Evolutionary conservation across 352 stramenopile species (phyloP).

Genomic region (Phytophthora idaei): DNA sequence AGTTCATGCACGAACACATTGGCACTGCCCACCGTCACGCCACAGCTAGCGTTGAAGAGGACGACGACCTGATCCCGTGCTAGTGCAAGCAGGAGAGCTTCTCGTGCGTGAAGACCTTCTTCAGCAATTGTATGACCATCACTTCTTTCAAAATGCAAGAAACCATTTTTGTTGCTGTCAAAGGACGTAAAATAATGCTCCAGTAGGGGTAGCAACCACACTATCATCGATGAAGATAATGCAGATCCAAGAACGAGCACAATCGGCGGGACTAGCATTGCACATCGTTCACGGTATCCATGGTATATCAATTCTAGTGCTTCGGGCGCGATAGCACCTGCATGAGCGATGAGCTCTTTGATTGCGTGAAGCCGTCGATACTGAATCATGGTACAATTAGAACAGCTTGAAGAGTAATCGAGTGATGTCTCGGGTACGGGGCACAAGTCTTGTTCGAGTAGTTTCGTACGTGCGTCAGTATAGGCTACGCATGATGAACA

Average conservation of each 20-base stretch:
- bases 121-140: slow-evolving; percentile 1
- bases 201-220: slow-evolving; percentile 21
- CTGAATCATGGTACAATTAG: slow-evolving; percentile 19
- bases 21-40: slow-evolving; percentile 33
- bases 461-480: background rate
- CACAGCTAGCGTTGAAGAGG: slow-evolving; percentile 42
- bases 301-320: slow-evolving; percentile 36
- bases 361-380: slow-evolving; percentile 18
- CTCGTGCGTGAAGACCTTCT: slow-evolving; percentile 5
- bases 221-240: slow-evolving; percentile 3
- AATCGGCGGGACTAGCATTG: slow-evolving; percentile 18
- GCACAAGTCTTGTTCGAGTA: background rate
- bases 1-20: slow-evolving; percentile 42
- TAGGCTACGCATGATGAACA: slow-evolving; percentile 19
- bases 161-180: slow-evolving; percentile 16
- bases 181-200: slow-evolving; percentile 36
- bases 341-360: slow-evolving; percentile 15
- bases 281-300: slow-evolving; percentile 33
- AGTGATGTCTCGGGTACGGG: background rate
- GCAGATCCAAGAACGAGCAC: slow-evolving; percentile 23
- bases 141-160: background rate
- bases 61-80: slow-evolving; percentile 27
- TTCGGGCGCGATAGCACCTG: background rate
- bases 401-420: slow-evolving; percentile 8
- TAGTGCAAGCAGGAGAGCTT: slow-evolving; percentile 15